phyloP scores from a whole-genome alignment of 2,329 filamentous ascomycete genomes.

The Cladosporium sp. region DNA sequence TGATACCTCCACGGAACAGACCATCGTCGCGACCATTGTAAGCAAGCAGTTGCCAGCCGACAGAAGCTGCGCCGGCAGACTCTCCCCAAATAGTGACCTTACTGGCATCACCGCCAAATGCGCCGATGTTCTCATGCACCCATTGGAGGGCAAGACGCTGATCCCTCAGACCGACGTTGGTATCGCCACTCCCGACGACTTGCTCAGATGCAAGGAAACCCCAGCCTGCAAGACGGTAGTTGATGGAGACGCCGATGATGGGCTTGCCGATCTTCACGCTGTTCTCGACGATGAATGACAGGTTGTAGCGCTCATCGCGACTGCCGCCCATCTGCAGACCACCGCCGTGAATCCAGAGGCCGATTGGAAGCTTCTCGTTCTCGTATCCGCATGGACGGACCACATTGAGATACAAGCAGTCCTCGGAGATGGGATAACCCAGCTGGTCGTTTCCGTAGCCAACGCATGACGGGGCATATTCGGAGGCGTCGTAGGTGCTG shows the following conservation, averaged over 20 bases:
- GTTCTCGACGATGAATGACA: slow-evolving; percentile 55
- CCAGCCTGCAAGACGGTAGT: slow-evolving; percentile 62
- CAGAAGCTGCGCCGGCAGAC: slow-evolving; percentile 31
- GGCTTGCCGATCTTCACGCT: slow-evolving; percentile 40
- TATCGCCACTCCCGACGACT: slow-evolving; percentile 50
- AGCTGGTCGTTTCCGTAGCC: slow-evolving; percentile 36
- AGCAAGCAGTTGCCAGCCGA: slow-evolving; percentile 45
- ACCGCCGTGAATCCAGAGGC: slow-evolving; percentile 33
- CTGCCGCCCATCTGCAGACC: slow-evolving; percentile 47
- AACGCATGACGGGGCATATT: slow-evolving; percentile 41
- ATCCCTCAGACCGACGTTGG: slow-evolving; percentile 45
- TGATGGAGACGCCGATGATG: slow-evolving; percentile 57
- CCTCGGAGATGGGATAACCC: slow-evolving; percentile 44
- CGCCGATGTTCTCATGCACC: slow-evolving; percentile 40
- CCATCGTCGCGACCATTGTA: slow-evolving; percentile 46
- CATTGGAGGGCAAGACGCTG: slow-evolving; percentile 44
- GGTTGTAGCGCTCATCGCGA: slow-evolving; percentile 57
- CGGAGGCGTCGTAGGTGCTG: slow-evolving; percentile 35
- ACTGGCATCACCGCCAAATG: slow-evolving; percentile 70
- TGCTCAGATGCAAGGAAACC: slow-evolving; percentile 63
- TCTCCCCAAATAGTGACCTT: slow-evolving; percentile 44
- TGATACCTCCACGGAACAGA: slow-evolving; percentile 45
- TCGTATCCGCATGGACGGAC: slow-evolving; percentile 50
- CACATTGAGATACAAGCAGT: slow-evolving; percentile 61
- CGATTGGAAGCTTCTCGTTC: slow-evolving; percentile 48